Base-by-base conservation (phyloP, 2,329 filamentous ascomycete species). In the Tolypocladium inflatum region DNA sequence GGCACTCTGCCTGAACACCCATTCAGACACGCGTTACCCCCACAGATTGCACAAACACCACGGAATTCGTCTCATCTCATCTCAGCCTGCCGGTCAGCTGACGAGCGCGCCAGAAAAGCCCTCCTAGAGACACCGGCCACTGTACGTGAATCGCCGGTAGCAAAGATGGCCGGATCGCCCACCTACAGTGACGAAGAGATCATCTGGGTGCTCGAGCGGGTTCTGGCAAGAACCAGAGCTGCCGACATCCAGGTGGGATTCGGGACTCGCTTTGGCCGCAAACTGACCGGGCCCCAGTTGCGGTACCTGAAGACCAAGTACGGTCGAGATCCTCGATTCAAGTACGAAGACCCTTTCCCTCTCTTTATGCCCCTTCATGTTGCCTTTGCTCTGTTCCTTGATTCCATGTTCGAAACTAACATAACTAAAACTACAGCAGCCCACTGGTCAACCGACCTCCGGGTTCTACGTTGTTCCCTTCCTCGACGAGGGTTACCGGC, bases 291-390 rank as follows among this genome's bases (percentile, higher is more conserved):
- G 1, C 73, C 70, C 52, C 72, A 76, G 60, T 65, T 76, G 11
- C 69, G 71, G 11, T 76, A 76, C 56, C 60, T 76, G 10, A 73
- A 71, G 60, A 71, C 70, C 60, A 74, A 75, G 59, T 76, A 76
- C 50, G 73, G 74, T 0, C 70, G 66, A 42, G 73, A 75, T 42
- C 71, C 74, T 0, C 66, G 68, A 8, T 75, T 70, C 57, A 69
- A 70, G 74, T 76, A 66, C 58, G 73, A 65, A 17, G 35, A 11
- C 11, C 45, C 10, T 4, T 35, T 13, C 15, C 15, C 48, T 48
- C 54, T 38, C n/a, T 33, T 33, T 43, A 56, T 10, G 1, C 23
- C 23, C 13, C 11, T 30, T 39, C 13, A 54, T 13, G 2, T 38
- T 19, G 5, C 56, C 30, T 21, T 21, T 21, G 10, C 45, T 17